These are phyloP conservation scores for Fusarium clavum DNA, from an alignment of 2,329 filamentous ascomycete species.

Conservation along the genomic window DNA sequence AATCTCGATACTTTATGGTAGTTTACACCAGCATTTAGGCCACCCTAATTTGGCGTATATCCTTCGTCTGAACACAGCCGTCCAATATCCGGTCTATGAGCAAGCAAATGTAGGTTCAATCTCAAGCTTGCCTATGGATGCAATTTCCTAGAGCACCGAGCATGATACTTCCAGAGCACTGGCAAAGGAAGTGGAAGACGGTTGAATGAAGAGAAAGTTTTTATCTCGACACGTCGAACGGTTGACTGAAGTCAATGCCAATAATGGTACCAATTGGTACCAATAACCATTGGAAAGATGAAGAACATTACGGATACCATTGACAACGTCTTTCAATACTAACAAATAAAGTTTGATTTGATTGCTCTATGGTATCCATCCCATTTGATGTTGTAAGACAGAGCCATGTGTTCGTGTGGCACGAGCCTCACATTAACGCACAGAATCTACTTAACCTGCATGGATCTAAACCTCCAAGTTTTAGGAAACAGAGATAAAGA, in stretches of 20 bases:
- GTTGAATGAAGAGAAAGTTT: background rate
- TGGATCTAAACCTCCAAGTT: background rate
- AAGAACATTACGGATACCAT: background rate
- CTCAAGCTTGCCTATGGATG: background rate
- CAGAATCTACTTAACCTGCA: conserved; percentile 2
- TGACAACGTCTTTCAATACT: background rate
- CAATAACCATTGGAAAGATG: background rate
- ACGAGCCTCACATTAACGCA: conserved; percentile 18
- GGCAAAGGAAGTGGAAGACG: background rate
- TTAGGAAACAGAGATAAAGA: background rate
- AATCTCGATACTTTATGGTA: no score
- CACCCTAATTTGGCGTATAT: no score
- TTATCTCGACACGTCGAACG: background rate
- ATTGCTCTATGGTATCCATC: background rate
- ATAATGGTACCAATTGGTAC: background rate
- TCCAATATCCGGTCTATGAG: no score
- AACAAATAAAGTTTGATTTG: background rate
- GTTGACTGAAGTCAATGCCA: background rate
- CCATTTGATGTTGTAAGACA: background rate
- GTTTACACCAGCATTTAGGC: no score
- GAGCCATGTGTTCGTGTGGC: conserved; percentile 30
- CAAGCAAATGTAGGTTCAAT: background rate
- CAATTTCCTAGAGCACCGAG: background rate
- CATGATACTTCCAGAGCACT: background rate
- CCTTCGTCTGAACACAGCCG: no score